Conservation (phyloP, 163 green algal species). For the Scenedesmus sp. region DNA sequence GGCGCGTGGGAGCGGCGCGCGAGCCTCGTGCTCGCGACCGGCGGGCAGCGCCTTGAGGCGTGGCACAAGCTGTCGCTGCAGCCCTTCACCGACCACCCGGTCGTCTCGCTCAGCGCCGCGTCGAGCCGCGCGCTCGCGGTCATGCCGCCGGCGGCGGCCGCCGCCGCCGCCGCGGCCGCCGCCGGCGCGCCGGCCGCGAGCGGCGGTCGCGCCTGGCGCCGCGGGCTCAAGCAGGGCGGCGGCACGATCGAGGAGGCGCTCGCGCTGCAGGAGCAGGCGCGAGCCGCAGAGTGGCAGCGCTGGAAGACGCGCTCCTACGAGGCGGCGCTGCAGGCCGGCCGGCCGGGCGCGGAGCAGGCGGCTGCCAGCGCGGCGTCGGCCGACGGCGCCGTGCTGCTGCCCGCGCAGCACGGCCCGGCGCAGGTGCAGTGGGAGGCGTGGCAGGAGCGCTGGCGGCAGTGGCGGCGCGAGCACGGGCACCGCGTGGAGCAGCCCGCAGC, state of each 20-base stretch:
- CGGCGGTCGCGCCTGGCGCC: no score
- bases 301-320: no score
- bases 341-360: neutral
- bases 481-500: neutral
- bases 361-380: neutral
- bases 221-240: no score
- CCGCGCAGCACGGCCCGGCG: no score
- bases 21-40: conserved; percentile 13
- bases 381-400: no score
- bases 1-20: neutral
- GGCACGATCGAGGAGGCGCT: no score
- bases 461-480: neutral
- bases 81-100: conserved; percentile 1
- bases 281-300: no score
- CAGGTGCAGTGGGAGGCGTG: no score
- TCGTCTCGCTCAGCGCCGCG: conserved; percentile 8
- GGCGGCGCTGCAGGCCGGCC: neutral
- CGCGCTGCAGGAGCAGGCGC: no score
- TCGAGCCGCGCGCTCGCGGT: conserved; percentile 1
- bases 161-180: no score
- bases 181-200: no score
- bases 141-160: neutral
- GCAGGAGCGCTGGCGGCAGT: neutral
- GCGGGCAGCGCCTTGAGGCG: neutral
- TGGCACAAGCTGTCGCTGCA: conserved; percentile 35